phyloP scores from a whole-genome alignment of 2,329 filamentous ascomycete species.

The Coniochaeta hoffmannii region DNA sequence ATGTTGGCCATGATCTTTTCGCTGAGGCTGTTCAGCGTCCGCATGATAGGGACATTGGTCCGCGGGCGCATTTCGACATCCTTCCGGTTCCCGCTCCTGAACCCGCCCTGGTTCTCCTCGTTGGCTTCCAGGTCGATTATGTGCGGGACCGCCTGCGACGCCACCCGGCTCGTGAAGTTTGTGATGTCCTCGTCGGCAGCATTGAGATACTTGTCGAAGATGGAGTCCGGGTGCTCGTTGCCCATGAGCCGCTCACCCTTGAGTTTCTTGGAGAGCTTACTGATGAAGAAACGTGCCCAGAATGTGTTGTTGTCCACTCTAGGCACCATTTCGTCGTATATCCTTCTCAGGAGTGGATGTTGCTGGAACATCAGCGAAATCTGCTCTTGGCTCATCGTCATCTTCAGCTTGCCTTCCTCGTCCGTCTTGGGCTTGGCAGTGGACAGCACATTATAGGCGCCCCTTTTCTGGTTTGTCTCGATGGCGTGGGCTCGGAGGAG shows the following conservation, averaged over 20 bases:
- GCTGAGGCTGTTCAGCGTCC: constrained; percentile 81
- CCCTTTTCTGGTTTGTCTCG: constrained; percentile 76
- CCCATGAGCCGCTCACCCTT: constrained; percentile 82
- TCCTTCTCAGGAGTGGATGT: constrained; percentile 80
- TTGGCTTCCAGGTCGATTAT: constrained; percentile 92
- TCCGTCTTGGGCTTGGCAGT: constrained; percentile 76
- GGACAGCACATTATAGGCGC: constrained; percentile 89
- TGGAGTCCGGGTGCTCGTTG: constrained; percentile 64
- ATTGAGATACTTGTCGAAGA: constrained; percentile 69
- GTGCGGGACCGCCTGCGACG: constrained; percentile 66
- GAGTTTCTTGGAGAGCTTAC: constrained; percentile 81
- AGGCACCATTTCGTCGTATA: constrained; percentile 90
- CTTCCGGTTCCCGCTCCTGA: constrained; percentile 73
- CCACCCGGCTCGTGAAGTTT: constrained; percentile 43
- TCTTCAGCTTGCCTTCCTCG: constrained; percentile 59
- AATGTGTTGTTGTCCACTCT: constrained; percentile 74
- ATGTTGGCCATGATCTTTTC: constrained; percentile 91
- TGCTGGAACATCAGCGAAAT: constrained; percentile 89
- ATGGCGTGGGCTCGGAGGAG: constrained; percentile 85
- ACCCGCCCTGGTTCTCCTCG: constrained; percentile 86
- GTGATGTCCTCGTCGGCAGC: constrained; percentile 62
- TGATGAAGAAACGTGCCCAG: constrained; percentile 92
- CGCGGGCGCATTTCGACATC: constrained; percentile 85
- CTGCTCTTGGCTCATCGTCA: constrained; percentile 86
- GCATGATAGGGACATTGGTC: constrained; percentile 78